Evolutionary conservation across 2,329 filamentous ascomycete species (phyloP), one percentile per base, ranked within the genome.

Genomic region (Colletotrichum lupini): DNA sequence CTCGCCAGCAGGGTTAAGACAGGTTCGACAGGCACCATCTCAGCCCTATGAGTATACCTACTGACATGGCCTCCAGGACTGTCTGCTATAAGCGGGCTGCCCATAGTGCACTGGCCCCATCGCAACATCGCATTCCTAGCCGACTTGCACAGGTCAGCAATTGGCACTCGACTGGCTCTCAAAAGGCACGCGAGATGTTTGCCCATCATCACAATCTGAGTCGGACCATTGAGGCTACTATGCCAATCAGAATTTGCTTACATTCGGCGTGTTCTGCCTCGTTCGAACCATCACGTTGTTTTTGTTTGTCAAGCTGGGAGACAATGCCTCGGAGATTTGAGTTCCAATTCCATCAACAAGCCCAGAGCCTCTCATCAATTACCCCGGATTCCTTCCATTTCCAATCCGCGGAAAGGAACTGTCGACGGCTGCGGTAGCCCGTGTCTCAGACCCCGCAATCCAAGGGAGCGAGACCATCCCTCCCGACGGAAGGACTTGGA

Each of bases 21-120:
- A n/a, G 57, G 32, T 46, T 30, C 55, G 26, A 30, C 22, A 57
- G 42, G 64, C 55, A 53, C 59, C 52, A 63, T 57, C 42, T 72
- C 70, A 72, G 66, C 70, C 70, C 66, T 72, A 69, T 53, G 37
- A 19, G 16, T 42, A 19, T 42, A 7, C 30, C 30, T 32, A 32
- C 37, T 12, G 37, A 19, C 37, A 42, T 42, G 22, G 30, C 30
- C 37, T 55, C 22, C 5, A 4, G 14, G 32, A 28, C 16, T 19
- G 6, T 28, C 19, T 49, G 19, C 42, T 11, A 16, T 30, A 30
- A 32, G 69, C 24, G 24, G 19, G 16, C 30, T 3, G 22, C 8
- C 22, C n/a, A 53, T 24, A 28, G 24, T 37, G 57, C 24, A 32
- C n/a, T 16, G n/a, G 53, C 64, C 53, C 53, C 35, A 37, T 22